Evolutionary conservation across 208 protist species (phyloP), one percentile per base, ranked within the genome.

Genomic region (Leishmania amazonensis): DNA sequence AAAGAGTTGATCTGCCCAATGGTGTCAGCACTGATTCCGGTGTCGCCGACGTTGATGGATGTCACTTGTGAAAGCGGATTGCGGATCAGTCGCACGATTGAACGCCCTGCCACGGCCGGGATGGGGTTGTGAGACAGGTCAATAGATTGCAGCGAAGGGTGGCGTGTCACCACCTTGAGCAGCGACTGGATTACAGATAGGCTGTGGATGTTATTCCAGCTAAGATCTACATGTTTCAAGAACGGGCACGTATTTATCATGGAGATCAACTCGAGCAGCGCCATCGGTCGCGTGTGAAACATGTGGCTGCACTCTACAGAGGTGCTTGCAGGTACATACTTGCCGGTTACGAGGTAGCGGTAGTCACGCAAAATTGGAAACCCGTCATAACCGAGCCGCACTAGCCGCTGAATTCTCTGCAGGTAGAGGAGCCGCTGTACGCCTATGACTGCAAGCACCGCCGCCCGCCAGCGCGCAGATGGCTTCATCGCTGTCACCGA

Each of bases 51-150:
- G 57, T 90, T 84, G 57, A 97, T 83, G 35, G 81, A 83, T 5
- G 80, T 89, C 15, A 97, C 54, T 53, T 87, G 87, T 1, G 89
- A 92, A 24, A 87, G 85, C 64, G 94, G 91, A 68, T 92, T 95
- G 24, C 94, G 89, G 6, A 88, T 88, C 2, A 97, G 82, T 1
- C 94, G 92, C 17, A 94, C 75, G 8, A 97, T 78, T 21, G 84
- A 88, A 35, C 94, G 90, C 3, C 91, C 94, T 0, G 94, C 94
- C 1, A 97, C 86, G 9, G 91, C 83, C 0, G 94, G 94, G 57
- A 97, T 94, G 2, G 94, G 94, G 78, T 97, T 97, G 78, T 90
- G 80, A 4, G 91, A 94, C 5, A 97, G 78, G 79, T 95, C 87
- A 72, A 97, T 76, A 42, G 89, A 90, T 24, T 81, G 57, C 21